Base-by-base conservation (phyloP, 2,329 filamentous ascomycete species). In the Colletotrichum agaves region DNA sequence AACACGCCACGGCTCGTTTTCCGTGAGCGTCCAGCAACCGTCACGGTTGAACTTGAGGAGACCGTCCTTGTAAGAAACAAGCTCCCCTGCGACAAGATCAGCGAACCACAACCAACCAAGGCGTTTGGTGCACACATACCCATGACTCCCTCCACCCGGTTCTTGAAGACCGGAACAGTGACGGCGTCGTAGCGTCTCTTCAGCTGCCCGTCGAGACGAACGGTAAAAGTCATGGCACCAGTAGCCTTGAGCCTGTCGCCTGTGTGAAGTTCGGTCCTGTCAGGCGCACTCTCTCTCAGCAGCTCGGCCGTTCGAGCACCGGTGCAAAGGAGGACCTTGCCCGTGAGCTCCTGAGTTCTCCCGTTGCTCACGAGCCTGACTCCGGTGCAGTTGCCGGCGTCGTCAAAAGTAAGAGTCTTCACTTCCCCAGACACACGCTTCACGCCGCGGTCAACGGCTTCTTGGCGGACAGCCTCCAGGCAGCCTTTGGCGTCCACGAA, bases 31-130 rank as follows among this genome's bases (percentile, higher is more conserved):
- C 72, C 90, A 86, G 61, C 86, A 87, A 19, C 83, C 81, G 56
- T 88, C 82, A 72, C 87, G 87, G 66, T 88, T 89, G 78, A 89
- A 88, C 74, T 90, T 90, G 66, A 90, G 80, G 2, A 85, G 78
- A 1, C 84, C 83, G 35, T 84, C 78, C 70, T 8, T 84, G 84
- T 13, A 81, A 7, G 79, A 81, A 79, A 82, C 81, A 56, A 79
- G 78, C 71, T 82, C 80, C 21, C 79, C 79, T 81, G 70, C 27
- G 8, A 27, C 27, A 27, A 2, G 8, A 8, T 27, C 8, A 55
- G 11, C 12, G 39, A 2, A 43, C 70, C 46, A 69, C 41, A 71
- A 64, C 61, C 61, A 53, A 41, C 43, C 35, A 60, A 17, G n/a
- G 8, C 35, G 35, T 11, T 2, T 37, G 5, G 12, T 15, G 12